Evolutionary conservation across 2,329 filamentous ascomycete species (phyloP), one percentile per base, ranked within the genome.

Genomic region (Dendryphion nanum): DNA sequence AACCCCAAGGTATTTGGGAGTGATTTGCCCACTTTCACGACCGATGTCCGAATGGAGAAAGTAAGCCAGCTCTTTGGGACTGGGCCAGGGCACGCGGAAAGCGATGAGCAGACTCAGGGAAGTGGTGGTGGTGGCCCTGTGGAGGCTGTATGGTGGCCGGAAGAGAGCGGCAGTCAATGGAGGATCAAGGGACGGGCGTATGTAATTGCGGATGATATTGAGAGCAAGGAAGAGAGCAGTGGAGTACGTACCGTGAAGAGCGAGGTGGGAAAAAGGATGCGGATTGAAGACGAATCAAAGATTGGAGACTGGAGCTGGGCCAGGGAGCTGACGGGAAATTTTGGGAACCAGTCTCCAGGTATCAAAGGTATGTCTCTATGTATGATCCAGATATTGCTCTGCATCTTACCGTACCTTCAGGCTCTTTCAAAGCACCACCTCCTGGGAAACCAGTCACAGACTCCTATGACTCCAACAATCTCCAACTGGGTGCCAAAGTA

Each of bases 31-130:
- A 84, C 85, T 1, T 83, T 96, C 57, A 95, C 91, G 1, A 95
- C 89, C 0, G 93, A 97, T 64, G 80, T 79, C 6, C 80, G 91
- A 31, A 95, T 94, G 88, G 77, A 82, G 42, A 97, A 97, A 72
- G 74, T 85, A 0, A 71, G 73, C 3, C 84, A 96, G 64, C 66
- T 97, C 3, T 79, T 82, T 45, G 70, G 68, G 5, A 74, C 68
- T 4, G 71, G 70, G 8, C 61, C 66, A 17, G 73, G 70, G 6
- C 67, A 73, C 35, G 73, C 74, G 5, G 61, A 67, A 20, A 65
- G 66, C 21, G 59, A 56, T 5, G 69, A 53, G 48, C 72, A 66
- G 44, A 52, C 59, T 26, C 60, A 67, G 44, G 71, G 80, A 38
- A 75, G 73, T 45, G 82, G 82, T 7, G 77, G 83, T 23, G 82